Evolutionary conservation across 2,329 filamentous ascomycete species (phyloP), one percentile per base, ranked within the genome.

Genomic region (Mycogone perniciosa): DNA sequence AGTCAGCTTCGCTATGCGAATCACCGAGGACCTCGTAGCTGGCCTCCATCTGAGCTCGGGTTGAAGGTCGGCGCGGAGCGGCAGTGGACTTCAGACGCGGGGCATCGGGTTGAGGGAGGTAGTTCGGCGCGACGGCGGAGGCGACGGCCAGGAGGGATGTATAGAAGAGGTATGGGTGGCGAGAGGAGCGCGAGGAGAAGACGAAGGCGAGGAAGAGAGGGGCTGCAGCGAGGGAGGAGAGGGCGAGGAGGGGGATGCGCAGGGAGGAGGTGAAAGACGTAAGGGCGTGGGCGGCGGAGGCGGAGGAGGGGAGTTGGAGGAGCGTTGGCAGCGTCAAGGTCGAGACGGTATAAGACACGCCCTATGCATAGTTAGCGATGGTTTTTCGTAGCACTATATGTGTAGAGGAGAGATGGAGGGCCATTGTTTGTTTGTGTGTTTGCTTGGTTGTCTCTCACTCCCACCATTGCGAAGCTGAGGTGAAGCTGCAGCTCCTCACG

Each of bases 121-220:
- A 61, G 27, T 69, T 65, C 50, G 77, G 75, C 39, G 73, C 75
- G 41, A 80, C 72, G 26, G 77, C 76, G 41, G 87, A 81, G 37
- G 87, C 72, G 37, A 77, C 74, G 40, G 84, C 80, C 51, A 90
- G 77, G 29, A 89, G 70, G 3, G 84, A 83, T 10, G 89, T 89
- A 82, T 93, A 96, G 53, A 96, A 70, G 29, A 96, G 82, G 66
- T 96, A 97, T 0, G 92, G 92, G 66, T 97, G 92, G 64, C 86
- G 84, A 59, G 81, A 77, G 50, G 83, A 79, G 29, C 81, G 77
- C 0, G 90, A 87, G 2, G 90, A 92, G 57, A 95, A 74, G 41
- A 78, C 67, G 69, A 86, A 96, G 56, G 90, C 88, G 57, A 92
- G 79, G 59, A 89, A 73, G 62, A 96, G 84, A 31, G 88, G 82